Base-by-base conservation (phyloP, 1,139 yeast genomes). In the Candida smagusa region DNA sequence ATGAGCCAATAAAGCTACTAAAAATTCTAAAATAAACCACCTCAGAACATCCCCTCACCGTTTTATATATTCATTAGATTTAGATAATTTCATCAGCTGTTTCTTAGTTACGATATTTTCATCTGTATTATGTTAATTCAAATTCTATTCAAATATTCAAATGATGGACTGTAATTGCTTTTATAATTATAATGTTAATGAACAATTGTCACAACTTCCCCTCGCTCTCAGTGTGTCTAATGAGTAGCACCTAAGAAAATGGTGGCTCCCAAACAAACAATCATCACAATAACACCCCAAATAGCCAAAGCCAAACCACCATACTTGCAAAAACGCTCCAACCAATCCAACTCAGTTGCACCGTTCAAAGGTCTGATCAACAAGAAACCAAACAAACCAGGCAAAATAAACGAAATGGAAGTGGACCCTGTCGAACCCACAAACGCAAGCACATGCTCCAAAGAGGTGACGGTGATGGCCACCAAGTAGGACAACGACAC, bases 391-490 rank as follows among this genome's bases (percentile, higher is more conserved):
- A 90, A 90, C 27, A 89, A 67, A 0, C 97, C 97, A 0, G 97
- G 97, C 39, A 90, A 72, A 37, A 90, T 89, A 58, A 90, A 90
- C 11, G 96, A 86, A 41, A 90, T 90, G 9, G 96, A 83, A 0
- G 97, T 89, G 2, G 96, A 87, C 0, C 97, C 97, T 0, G 97
- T 90, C 2, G 96, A 84, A 2, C 97, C 97, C 5, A 90, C 97
- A 61, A 90, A 80, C 4, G 96, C 95, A 44, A 90, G 70, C 28
- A 92, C 95, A 40, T 79, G 81, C 36, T 89, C 97, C 48, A 90
- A 73, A 0, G 96, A 87, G 1, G 75, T 71, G 6, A 90, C 94
- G 1, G 82, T 63, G 28, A 84, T 70, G 0, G 97, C 96, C n/a
- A 87, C 74, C 12, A 79, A 45, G 53, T 84, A 88, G 22, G 95